Percentiles rank a stretch among this genome's conserved stretches.
These are phyloP conservation scores for Tribonema minus DNA, from an alignment of 108 stramenopile genomes.

Conservation along the genomic window DNA sequence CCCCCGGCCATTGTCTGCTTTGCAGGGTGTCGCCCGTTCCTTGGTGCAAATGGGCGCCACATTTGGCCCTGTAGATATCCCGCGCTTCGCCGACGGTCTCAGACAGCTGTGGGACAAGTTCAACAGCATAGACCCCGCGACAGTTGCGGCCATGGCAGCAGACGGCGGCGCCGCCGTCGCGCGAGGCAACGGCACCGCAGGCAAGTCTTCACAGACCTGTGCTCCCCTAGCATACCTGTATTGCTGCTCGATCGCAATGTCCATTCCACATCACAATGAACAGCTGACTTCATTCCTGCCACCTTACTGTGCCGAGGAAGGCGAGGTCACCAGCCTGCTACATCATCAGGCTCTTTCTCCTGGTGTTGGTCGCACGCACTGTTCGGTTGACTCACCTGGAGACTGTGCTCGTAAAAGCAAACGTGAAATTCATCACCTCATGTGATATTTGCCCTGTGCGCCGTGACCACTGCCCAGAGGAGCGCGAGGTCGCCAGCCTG, in stretches of 20 bases:
- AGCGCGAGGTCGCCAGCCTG: no score
- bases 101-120: constrained; percentile 70
- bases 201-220: constrained; percentile 24
- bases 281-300: no score
- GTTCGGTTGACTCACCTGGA: no score
- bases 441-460: no score
- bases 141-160: constrained; percentile 66
- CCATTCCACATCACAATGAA: constrained; percentile 28
- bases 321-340: no score
- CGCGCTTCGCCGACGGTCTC: constrained; percentile 77
- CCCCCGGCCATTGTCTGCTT: constrained; percentile 3
- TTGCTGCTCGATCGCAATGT: background rate
- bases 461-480: no score
- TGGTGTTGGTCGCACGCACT: no score
- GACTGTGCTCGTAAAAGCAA: no score
- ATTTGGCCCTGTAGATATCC: constrained; percentile 74
- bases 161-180: constrained; percentile 43
- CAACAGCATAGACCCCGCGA: constrained; percentile 67
- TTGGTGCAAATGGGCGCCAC: constrained; percentile 56
- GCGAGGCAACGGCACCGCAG: constrained; percentile 38
- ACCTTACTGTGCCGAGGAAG: no score
- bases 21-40: no score
- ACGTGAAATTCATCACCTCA: no score
- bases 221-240: background rate
- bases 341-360: no score